Conservation (phyloP, 371 early-diverging fungal genomes). For the Mucor sp. region DNA sequence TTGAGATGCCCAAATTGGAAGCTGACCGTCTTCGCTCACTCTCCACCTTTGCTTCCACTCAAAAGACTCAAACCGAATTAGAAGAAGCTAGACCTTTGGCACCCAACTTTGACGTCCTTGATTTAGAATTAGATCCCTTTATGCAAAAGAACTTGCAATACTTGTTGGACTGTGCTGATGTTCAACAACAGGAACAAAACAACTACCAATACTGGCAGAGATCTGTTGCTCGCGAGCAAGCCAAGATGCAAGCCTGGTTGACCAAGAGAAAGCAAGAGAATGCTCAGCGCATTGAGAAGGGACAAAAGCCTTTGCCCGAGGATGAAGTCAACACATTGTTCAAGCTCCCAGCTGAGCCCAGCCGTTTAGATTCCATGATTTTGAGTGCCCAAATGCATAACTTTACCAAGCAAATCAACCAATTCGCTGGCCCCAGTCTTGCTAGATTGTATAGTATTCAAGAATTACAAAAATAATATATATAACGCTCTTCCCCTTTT, state of each 20-base stretch:
- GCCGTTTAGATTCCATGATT: conserved; percentile 87
- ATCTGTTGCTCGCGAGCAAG: conserved; percentile 85
- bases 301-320: conserved; percentile 79
- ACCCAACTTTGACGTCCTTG: conserved; percentile 85
- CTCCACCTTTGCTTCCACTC: conserved; percentile 46
- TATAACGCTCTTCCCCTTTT: background rate
- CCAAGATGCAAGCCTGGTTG: conserved; percentile 66
- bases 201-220: conserved; percentile 94
- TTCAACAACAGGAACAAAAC: conserved; percentile 89
- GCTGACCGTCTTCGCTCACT: conserved; percentile 49
- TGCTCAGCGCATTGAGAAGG: conserved; percentile 70
- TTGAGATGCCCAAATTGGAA: conserved; percentile 61
- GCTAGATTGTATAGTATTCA: conserved; percentile 80
- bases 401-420: conserved; percentile 89
- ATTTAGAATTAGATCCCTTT: conserved; percentile 78
- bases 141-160: conserved; percentile 90
- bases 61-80: conserved; percentile 39
- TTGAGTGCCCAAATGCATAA: conserved; percentile 88
- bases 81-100: conserved; percentile 62
- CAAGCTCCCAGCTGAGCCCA: conserved; percentile 83
- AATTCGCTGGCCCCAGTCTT: conserved; percentile 88
- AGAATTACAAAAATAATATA: conserved; percentile 71
- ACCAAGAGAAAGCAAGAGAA: conserved; percentile 77
- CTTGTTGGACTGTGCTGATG: conserved; percentile 87
- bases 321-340: conserved; percentile 74